Evolutionary conservation across 2,329 filamentous ascomycete genomes (phyloP).

Genomic region (Aurifilum marmelostoma): DNA sequence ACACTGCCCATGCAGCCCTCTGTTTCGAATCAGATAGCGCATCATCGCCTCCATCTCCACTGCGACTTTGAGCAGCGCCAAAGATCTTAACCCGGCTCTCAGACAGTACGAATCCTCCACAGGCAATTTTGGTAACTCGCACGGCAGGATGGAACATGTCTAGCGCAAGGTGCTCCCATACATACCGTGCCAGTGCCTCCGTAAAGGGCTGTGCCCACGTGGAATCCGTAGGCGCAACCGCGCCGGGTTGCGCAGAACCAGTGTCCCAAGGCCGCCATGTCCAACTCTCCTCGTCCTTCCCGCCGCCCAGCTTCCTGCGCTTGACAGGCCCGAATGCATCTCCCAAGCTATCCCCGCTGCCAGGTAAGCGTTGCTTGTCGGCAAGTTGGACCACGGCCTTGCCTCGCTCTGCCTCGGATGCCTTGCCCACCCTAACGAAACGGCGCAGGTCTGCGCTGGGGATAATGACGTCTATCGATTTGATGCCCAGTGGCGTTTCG

Average conservation of each 20-base stretch:
- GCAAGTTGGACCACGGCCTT: not conserved
- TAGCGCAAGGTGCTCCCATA: constrained; percentile 57
- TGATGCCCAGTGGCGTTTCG: constrained; percentile 39
- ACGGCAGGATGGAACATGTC: constrained; percentile 61
- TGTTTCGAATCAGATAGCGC: constrained; percentile 18
- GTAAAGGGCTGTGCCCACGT: constrained; percentile 49
- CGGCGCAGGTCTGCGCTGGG: constrained; percentile 50
- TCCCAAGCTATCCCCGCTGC: no score
- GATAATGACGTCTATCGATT: constrained; percentile 56
- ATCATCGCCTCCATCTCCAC: not conserved
- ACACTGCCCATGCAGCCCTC: constrained; percentile 21
- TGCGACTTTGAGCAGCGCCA: constrained; percentile 2
- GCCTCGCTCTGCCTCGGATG: constrained; percentile 20
- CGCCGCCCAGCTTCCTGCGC: constrained; percentile 51
- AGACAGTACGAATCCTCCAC: constrained; percentile 58
- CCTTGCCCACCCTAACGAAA: constrained; percentile 49
- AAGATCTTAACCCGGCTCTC: constrained; percentile 57
- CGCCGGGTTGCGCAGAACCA: not conserved
- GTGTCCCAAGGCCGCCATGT: constrained; percentile 44
- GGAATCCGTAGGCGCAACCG: not conserved
- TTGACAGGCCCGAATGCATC: constrained; percentile 35
- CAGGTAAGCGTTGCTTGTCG: constrained; percentile 39
- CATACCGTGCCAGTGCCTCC: constrained; percentile 52
- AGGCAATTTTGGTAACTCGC: constrained; percentile 55
- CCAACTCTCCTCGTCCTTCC: constrained; percentile 57